These are phyloP conservation scores for Hypoxylon fuscum DNA, from an alignment of 495 filamentous ascomycete species.

Conservation along the genomic window DNA sequence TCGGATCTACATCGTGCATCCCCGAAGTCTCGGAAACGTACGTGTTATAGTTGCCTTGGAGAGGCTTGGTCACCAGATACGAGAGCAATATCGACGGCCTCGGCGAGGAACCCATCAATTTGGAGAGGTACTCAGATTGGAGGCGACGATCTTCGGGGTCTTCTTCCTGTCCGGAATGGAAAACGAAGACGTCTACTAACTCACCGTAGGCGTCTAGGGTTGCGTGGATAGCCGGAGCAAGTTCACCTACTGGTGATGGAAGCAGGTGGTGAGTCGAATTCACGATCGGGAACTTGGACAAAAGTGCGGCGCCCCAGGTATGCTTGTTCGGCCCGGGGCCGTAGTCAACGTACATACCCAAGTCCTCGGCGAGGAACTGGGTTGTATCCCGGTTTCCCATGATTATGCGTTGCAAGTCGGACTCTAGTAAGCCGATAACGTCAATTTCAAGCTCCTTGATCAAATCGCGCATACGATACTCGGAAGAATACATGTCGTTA, in stretches of 20 bases:
- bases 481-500: conserved; percentile 98
- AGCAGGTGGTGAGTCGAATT: conserved; percentile 97
- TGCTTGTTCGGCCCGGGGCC: conserved; percentile 99
- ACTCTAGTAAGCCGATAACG: conserved; percentile 92
- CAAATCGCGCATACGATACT: conserved; percentile 90
- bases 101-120: conserved; percentile 83
- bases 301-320: conserved; percentile 92
- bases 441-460: conserved; percentile 95
- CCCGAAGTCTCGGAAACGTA: conserved; percentile 87
- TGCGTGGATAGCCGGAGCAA: conserved; percentile 95
- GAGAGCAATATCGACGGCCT: conserved; percentile 87
- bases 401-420: conserved; percentile 96
- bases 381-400: conserved; percentile 99
- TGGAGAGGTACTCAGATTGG: conserved; percentile 86
- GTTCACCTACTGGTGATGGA: conserved; percentile 90
- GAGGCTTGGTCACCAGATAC: conserved; percentile 91
- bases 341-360: conserved; percentile 98
- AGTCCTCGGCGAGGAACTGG: conserved; percentile 92
- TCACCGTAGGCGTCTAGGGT: conserved; percentile 93
- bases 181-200: conserved; percentile 92
- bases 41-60: conserved; percentile 95
- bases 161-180: conserved; percentile 99
- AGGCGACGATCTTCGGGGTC: conserved; percentile 92
- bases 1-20: conserved; percentile 95
- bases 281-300: conserved; percentile 97